Evolutionary conservation across 805 yeast species (phyloP).

Genomic region (Schwanniomyces sp.): DNA sequence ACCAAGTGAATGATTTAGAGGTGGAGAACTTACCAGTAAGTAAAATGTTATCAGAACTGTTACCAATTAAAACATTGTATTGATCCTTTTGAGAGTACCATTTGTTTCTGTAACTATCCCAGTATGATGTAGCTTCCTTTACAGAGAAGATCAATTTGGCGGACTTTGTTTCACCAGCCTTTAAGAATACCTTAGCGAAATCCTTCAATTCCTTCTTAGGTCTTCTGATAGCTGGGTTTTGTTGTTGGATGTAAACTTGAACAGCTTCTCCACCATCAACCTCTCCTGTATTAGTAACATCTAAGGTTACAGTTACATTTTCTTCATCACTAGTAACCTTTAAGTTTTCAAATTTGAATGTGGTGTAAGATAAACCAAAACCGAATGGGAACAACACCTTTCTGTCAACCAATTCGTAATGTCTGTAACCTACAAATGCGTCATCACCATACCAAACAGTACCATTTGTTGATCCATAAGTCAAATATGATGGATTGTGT

Average conservation of each 20-base stretch:
- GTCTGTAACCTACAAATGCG: constrained; percentile 62
- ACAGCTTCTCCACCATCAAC: constrained; percentile 53
- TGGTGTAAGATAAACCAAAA: constrained; percentile 59
- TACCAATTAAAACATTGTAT: constrained; percentile 51
- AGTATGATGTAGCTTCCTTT: constrained; percentile 55
- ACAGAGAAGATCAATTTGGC: constrained; percentile 38
- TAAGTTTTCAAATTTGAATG: constrained; percentile 43
- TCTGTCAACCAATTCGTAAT: constrained; percentile 51
- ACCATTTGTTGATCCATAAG: constrained; percentile 52
- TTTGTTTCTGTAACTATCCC: constrained; percentile 45
- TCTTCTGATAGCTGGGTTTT: constrained; percentile 41
- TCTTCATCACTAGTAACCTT: constrained; percentile 25
- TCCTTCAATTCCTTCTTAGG: constrained; percentile 63
- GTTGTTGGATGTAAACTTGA: constrained; percentile 50
- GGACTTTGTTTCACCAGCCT: constrained; percentile 42
- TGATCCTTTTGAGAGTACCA: constrained; percentile 56
- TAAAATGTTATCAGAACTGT: constrained; percentile 31
- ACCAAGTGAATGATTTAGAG: too few species aligned
- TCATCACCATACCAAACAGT: constrained; percentile 63
- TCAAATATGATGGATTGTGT: constrained; percentile 59
- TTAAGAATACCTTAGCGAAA: constrained; percentile 48
- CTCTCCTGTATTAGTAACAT: constrained; percentile 49
- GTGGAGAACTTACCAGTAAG: too few species aligned
- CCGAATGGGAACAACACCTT: constrained; percentile 62
- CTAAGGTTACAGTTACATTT: constrained; percentile 30